Base-by-base conservation (phyloP, 164 flowering plant genomes). In the Aristolochia californica region DNA sequence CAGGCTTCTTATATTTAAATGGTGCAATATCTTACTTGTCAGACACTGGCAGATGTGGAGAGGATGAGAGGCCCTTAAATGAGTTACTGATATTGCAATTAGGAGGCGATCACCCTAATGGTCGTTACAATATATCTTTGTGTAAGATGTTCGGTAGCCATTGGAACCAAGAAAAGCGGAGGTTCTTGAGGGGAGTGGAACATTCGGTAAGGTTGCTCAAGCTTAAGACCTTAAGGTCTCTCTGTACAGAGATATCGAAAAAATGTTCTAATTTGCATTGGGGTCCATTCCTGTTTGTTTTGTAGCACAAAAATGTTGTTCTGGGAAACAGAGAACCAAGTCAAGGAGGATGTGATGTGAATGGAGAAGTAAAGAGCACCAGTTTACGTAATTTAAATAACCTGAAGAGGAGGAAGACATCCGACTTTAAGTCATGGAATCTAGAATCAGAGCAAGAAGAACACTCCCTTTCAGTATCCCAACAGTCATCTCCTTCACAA, bases 41-140 rank as follows among this genome's bases (percentile, higher is more conserved):
- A 5, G 10, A 2, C 22, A 53, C 14, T 40, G 63, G 61, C 74
- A 91, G 98, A 60, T 91, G 98, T 20, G 95, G 98, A 20, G 97
- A 88, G 74, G 97, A 91, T 58, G 98, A 91, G 66, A 91, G 84
- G 18, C 98, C 98, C 45, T 72, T 88, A 43, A 77, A 80, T 60
- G 97, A 91, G 66, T 68, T 88, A 52, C 74, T 91, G 47, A 65
- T 91, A 28, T 66, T 91, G 72, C 93, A 77, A 64, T 81, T 83
- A 43, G 90, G 87, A 61, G 70, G 74, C 3, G 84, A 78, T 18
- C 80, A 80, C 66, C 83, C 84, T 1, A 75, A 72, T 52, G 85
- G 79, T 44, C 79, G 75, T 28, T 74, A 79, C 70, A 79, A 82
- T 66, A 75, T 78, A 44, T 74, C 83, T 22, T 38, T 74, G 66